Evolutionary conservation across 2,329 filamentous ascomycete species (phyloP), one percentile per base, ranked within the genome.

Genomic region (Stromatinia cepivora): DNA sequence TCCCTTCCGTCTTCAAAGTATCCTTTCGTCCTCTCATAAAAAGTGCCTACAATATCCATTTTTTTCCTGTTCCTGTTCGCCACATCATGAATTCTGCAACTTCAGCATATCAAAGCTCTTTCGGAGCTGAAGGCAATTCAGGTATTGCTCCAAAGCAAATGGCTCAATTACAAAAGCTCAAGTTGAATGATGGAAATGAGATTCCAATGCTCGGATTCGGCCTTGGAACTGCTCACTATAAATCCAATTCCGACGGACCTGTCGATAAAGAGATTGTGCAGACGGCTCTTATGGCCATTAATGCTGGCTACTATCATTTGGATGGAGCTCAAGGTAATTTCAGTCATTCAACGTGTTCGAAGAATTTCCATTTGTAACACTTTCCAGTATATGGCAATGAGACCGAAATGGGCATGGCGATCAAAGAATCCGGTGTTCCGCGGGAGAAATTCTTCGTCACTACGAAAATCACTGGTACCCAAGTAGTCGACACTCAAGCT

Each of bases 61-160:
- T 34, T 17, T 52, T 17, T 48, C 8, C 20, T 11, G 2, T 46
- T 67, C 34, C 20, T 8, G 17, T 46, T 66, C 52, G 77, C 67
- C 4, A 84, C 46, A 54, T 62, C 1, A 67, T 85, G 82, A 80
- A 82, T 74, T 84, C 83, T 8, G 79, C 80, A 65, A 77, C 78
- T 10, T 75, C 80, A 17, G 73, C 78, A 34, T 82, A 79, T 64
- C 76, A 78, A 70, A 71, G 72, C 8, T 71, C 71, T 22, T 74
- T 71, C 54, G 70, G 69, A 61, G 67, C 67, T 15, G 69, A 71
- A 39, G 72, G 72, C 25, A 82, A 88, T 73, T 85, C 86, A 69
- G 90, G 88, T 71, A 91, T 94, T 76, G 92, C 96, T 76, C 92
- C 97, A 80, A 93, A 90, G 83, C 92, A 76, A 70, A 72, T 73